phyloP scores from a whole-genome alignment of 2,329 filamentous ascomycete genomes.

The Microcyclosporella mali region DNA sequence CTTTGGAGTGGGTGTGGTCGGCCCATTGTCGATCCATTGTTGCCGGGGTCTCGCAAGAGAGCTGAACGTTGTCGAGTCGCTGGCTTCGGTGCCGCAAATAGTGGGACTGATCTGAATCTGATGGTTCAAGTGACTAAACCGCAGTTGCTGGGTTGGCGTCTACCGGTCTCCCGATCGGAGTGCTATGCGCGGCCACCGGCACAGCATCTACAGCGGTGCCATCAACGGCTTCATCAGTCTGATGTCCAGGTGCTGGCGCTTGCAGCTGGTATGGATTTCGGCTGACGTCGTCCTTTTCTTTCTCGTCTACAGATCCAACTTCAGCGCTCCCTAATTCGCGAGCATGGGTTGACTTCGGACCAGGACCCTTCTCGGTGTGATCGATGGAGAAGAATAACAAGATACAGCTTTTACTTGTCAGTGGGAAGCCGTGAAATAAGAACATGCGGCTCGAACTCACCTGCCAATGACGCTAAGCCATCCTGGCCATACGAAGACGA shows the following conservation, averaged over 20 bases:
- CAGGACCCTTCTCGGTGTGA: slow-evolving; percentile 34
- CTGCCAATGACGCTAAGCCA: slow-evolving; percentile 44
- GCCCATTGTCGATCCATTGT: background rate
- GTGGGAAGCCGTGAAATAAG: background rate
- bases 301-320: background rate
- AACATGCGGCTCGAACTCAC: slow-evolving; percentile 24
- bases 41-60: background rate
- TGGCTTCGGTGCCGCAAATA: background rate
- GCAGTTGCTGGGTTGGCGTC: slow-evolving; percentile 1
- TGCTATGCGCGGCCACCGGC: slow-evolving; percentile 1
- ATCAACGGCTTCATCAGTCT: background rate
- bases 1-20: background rate
- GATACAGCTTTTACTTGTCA: slow-evolving; percentile 28
- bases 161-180: background rate
- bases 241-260: background rate
- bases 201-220: background rate
- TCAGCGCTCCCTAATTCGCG: slow-evolving; percentile 2
- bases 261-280: background rate
- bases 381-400: slow-evolving; percentile 35
- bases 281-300: background rate
- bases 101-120: background rate
- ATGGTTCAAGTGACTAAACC: background rate
- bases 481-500: slow-evolving; percentile 50
- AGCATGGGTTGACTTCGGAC: slow-evolving; percentile 36
- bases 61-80: background rate